Evolutionary conservation across 352 stramenopile species (phyloP).

Genomic region (Pythium phragmitis): DNA sequence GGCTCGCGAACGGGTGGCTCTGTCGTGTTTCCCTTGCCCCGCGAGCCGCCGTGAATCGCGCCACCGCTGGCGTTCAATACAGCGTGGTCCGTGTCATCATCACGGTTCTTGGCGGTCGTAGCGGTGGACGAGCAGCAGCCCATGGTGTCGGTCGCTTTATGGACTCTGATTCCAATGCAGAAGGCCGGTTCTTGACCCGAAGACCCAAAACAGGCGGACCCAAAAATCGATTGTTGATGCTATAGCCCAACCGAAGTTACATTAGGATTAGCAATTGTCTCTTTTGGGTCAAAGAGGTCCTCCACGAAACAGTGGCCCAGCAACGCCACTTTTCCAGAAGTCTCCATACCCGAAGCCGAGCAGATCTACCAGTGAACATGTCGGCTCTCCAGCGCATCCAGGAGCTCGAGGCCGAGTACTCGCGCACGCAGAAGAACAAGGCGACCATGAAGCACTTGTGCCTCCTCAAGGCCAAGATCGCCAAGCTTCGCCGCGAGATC

Average conservation of each 20-base stretch:
- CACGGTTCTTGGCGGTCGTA: constrained; percentile 33
- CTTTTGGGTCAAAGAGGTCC: not conserved
- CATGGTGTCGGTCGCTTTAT: constrained; percentile 33
- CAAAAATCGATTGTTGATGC: not conserved
- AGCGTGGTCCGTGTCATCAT: constrained; percentile 13
- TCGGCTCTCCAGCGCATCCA: constrained; percentile 75
- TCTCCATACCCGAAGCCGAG: not conserved
- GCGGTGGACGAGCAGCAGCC: constrained; percentile 73
- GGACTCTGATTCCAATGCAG: not conserved
- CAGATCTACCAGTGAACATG: constrained; percentile 17
- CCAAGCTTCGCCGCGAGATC: constrained; percentile 95
- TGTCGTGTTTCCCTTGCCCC: not conserved
- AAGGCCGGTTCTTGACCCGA: constrained; percentile 6
- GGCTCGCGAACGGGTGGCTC: constrained; percentile 30
- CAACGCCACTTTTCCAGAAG: not conserved
- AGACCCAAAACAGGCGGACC: constrained; percentile 8
- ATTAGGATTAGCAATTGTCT: not conserved
- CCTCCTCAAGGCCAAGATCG: constrained; percentile 97
- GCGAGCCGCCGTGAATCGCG: constrained; percentile 9
- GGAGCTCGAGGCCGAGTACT: constrained; percentile 92
- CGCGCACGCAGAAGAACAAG: constrained; percentile 99
- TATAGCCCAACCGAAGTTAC: not conserved
- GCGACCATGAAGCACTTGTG: constrained; percentile 99
- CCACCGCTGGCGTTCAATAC: constrained; percentile 15
- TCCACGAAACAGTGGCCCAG: constrained; percentile 22